Evolutionary conservation across 176 grass and related monocot species (phyloP), one percentile per base, ranked within the genome.

Genomic region (Oryza australiensis): DNA sequence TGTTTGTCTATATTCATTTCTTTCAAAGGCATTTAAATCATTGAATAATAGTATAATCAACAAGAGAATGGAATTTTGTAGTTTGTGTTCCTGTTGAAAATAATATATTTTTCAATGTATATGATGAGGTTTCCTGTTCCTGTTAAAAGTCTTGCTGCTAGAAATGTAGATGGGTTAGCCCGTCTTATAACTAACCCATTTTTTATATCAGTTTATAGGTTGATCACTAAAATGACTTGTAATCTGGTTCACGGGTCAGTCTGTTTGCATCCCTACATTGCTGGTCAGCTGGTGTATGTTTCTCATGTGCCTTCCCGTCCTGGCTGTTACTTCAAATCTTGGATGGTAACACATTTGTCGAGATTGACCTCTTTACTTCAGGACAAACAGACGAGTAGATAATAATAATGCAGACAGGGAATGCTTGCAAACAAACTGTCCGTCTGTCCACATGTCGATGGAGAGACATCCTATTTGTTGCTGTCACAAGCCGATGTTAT

Each of bases 401-500:
- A 16, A 66, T 9, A 18, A 20, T 18, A 37, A 8, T 59, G 20
- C 66, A 10, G 10, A 28, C 2, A 13, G 67, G 60, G 70, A 34
- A 64, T 26, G 64, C 82, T 70, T 33, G 49, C 53, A 74, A 79
- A 33, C 72, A 64, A 74, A 33, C 62, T 16, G 27, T 20, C 83
- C 33, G 72, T 66, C 57, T 42, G 72, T 72, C 66, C 57, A 57
- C 42, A 3, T 55, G 42, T 12, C 26, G 33, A 45, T 7, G 22
- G 10, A 43, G 35, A 35, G 77, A 53, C 72, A 59, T 29, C 72
- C 34, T 60, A 63, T 82, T 82, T 40, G 72, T 70, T 76, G 85
- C 72, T 51, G 35, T 70, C 85, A 76, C 85, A 82, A 40, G 79
- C 38, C 29, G 68, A 69, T 20, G 66, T 73, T 83, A 43, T 66